Conservation (phyloP, 1,139 yeast genomes). For the Magnusiomyces sp. region DNA sequence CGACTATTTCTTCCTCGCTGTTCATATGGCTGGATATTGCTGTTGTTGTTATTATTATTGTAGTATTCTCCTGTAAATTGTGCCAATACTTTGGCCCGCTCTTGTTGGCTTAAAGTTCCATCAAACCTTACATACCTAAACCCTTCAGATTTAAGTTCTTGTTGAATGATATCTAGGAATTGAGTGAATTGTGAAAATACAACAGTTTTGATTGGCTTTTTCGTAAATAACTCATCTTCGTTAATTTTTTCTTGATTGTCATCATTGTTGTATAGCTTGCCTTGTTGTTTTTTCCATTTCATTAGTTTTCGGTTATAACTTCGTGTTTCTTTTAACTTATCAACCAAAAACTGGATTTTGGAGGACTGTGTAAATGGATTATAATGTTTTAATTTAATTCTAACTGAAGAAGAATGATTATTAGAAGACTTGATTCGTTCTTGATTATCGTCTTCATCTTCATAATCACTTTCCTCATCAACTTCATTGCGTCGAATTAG, state of each 20-base stretch:
- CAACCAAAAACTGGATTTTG: conserved; percentile 62
- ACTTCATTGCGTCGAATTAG: conserved; percentile 18
- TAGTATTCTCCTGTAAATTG: conserved; percentile 39
- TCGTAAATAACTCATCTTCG: not conserved
- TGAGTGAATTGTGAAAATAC: conserved; percentile 90
- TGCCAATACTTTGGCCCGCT: conserved; percentile 53
- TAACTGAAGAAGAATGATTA: not conserved
- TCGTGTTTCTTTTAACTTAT: conserved; percentile 44
- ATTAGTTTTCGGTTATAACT: not conserved
- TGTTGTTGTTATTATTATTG: conserved; percentile 18
- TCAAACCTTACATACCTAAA: conserved; percentile 62
- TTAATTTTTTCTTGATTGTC: not conserved
- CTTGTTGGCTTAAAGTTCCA: conserved; percentile 64
- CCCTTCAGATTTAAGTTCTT: conserved; percentile 44
- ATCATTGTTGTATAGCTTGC: not conserved
- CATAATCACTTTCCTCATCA: not conserved
- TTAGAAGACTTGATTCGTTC: not conserved
- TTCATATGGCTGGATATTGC: too few species aligned
- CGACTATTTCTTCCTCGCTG: too few species aligned
- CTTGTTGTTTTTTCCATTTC: not conserved
- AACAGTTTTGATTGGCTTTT: conserved; percentile 49
- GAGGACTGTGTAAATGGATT: conserved; percentile 40
- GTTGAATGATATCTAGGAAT: conserved; percentile 66
- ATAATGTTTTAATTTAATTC: conserved; percentile 10
- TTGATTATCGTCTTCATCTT: not conserved